Percentiles rank a stretch among this genome's conserved stretches.
These are phyloP conservation scores for Neurospora sp. DNA, from an alignment of 495 filamentous ascomycete species.

Conservation along the genomic window DNA sequence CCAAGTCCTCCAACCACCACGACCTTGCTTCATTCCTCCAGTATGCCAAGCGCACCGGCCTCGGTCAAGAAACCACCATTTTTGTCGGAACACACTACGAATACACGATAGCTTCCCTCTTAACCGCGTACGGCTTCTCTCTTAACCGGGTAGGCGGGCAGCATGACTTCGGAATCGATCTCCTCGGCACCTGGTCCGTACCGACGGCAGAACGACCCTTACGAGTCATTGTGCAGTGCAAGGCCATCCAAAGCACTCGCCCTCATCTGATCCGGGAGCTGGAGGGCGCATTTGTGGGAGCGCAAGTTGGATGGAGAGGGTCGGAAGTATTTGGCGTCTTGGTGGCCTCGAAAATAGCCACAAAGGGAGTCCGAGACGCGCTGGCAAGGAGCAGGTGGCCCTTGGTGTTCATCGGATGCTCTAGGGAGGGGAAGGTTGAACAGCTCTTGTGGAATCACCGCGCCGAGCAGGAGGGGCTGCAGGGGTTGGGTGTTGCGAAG, in stretches of 20 bases:
- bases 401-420: conserved; percentile 48
- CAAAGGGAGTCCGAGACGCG: conserved; percentile 51
- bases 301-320: conserved; percentile 58
- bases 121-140: conserved; percentile 52
- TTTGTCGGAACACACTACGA: conserved; percentile 59
- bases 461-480: conserved; percentile 54
- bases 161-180: conserved; percentile 73
- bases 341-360: conserved; percentile 38
- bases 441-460: conserved; percentile 64
- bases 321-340: conserved; percentile 52
- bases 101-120: conserved; percentile 59
- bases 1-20: conserved; percentile 47
- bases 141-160: conserved; percentile 64
- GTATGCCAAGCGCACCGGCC: conserved; percentile 51
- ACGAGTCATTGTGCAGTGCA: conserved; percentile 73
- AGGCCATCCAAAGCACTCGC: conserved; percentile 47
- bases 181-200: conserved; percentile 70
- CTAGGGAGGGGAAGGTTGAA: conserved; percentile 37
- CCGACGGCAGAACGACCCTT: conserved; percentile 31
- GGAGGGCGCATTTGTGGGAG: conserved; percentile 66
- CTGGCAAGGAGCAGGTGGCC: conserved; percentile 56
- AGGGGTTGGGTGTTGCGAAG: conserved; percentile 50
- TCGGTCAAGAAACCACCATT: conserved; percentile 40
- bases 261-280: conserved; percentile 73
- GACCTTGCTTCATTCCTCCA: conserved; percentile 61